Evolutionary conservation across 1,284 basidiomycete genomes (phyloP).

Genomic region (Peniophora sp.): DNA sequence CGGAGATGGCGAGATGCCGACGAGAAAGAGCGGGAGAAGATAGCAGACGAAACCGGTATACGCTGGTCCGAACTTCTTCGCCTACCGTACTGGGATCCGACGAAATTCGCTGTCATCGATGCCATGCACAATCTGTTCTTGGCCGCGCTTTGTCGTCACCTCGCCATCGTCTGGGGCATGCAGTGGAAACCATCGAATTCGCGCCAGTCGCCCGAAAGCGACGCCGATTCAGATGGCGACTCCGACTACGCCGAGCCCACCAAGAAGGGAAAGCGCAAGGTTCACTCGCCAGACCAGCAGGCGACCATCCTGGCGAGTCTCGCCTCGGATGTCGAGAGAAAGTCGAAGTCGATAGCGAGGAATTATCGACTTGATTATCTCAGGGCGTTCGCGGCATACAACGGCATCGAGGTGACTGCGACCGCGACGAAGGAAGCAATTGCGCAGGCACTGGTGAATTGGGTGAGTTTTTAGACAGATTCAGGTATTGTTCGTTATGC

Average conservation of each 20-base stretch:
- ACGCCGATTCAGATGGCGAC: conserved; percentile 7
- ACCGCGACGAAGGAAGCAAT: too few relatives aligned
- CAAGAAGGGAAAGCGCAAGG: conserved; percentile 3
- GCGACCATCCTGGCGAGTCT: background rate
- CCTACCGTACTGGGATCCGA: conserved; percentile 30
- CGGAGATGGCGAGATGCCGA: conserved; percentile 13
- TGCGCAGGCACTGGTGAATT: too few relatives aligned
- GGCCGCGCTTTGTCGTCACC: conserved; percentile 21
- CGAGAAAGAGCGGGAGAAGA: conserved; percentile 5
- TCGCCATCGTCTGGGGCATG: conserved; percentile 15
- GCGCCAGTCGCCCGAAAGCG: background rate
- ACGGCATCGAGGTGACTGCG: too few relatives aligned
- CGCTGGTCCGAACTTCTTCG: conserved; percentile 27
- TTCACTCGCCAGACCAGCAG: background rate
- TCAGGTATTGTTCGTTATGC: background rate
- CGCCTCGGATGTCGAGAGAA: background rate
- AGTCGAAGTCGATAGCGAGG: background rate
- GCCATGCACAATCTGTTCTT: conserved; percentile 29
- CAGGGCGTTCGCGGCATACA: too few relatives aligned
- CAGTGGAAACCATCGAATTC: background rate
- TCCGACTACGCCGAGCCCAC: conserved; percentile 2
- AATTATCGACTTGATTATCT: too few relatives aligned
- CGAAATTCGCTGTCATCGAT: conserved; percentile 20
- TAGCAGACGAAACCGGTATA: conserved; percentile 18
- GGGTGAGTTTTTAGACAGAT: background rate